These are phyloP conservation scores for Alternaria arborescens DNA, from an alignment of 2,329 filamentous ascomycete genomes.

Conservation along the genomic window DNA sequence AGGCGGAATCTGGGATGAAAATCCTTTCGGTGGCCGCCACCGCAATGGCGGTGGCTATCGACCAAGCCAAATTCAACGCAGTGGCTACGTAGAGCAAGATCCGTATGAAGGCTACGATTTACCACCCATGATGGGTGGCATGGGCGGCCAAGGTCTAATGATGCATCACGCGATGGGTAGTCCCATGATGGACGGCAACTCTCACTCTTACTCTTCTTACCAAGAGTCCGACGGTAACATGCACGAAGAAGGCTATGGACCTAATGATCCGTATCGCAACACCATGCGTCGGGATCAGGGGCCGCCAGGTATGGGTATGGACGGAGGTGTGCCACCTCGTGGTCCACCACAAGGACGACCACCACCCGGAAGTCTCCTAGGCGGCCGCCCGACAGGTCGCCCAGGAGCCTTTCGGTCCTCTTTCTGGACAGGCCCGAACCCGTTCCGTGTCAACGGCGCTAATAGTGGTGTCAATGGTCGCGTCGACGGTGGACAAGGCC, in stretches of 20 bases:
- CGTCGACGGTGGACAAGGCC: neutral
- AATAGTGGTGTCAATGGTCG: neutral
- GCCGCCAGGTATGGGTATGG: neutral
- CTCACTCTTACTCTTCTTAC: neutral
- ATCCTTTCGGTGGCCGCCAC: neutral
- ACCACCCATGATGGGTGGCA: neutral
- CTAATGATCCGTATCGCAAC: neutral
- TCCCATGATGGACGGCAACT: neutral
- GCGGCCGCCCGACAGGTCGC: neutral
- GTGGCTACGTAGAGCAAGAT: neutral
- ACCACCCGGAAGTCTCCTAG: neutral
- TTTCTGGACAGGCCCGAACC: slow-evolving; percentile 1
- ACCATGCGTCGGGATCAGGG: neutral
- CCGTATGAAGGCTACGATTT: neutral
- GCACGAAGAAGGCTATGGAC: neutral
- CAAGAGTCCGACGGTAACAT: slow-evolving; percentile 1
- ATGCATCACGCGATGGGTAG: neutral
- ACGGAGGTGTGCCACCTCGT: neutral
- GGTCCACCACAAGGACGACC: neutral
- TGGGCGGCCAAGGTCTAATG: neutral
- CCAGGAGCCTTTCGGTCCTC: neutral
- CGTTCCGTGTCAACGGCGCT: neutral
- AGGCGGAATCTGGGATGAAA: slow-evolving; percentile 1
- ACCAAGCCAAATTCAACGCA: neutral
- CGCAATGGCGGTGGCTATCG: neutral